A percentile compares a stretch with the other conserved stretches of the same genome.
phyloP scores from a whole-genome alignment of 129 eudicot genomes.

The Pulicaria dysenterica region DNA sequence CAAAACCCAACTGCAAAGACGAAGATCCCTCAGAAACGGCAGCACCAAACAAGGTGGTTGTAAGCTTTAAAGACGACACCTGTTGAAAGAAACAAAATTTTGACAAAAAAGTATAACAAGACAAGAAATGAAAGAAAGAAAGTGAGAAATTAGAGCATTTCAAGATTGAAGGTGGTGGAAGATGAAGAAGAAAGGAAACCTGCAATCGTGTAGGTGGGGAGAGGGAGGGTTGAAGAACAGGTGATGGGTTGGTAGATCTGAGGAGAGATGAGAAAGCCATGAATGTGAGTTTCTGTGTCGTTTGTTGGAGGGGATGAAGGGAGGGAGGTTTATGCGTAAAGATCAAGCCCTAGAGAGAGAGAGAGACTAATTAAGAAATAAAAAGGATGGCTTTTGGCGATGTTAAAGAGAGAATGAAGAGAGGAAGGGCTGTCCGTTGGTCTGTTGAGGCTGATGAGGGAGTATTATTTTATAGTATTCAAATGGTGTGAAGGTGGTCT shows the following conservation, averaged over 20 bases:
- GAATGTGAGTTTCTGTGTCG: constrained; percentile 25
- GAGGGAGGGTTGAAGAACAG: constrained; percentile 23
- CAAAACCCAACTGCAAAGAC: constrained; percentile 62
- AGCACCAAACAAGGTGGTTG: constrained; percentile 52
- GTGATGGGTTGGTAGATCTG: constrained; percentile 47
- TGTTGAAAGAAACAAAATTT: constrained; percentile 14
- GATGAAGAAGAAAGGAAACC: constrained; percentile 18
- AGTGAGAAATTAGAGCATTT: neutral
- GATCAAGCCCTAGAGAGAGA: constrained; percentile 27
- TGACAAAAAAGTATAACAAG: neutral
- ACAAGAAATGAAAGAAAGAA: neutral
- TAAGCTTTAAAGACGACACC: constrained; percentile 51
- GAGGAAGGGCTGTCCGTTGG: no score
- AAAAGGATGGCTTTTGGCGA: constrained; percentile 33
- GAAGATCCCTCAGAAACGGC: constrained; percentile 39
- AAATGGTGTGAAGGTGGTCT: no score
- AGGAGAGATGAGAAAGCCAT: constrained; percentile 59
- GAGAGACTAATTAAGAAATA: neutral
- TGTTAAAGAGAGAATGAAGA: neutral
- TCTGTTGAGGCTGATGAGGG: no score
- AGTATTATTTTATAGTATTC: no score
- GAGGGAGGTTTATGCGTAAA: neutral
- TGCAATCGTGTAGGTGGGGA: constrained; percentile 30
- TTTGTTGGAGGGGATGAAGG: neutral
- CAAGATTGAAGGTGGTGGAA: no score